Evolutionary conservation across 2,329 filamentous ascomycete species (phyloP).

Genomic region (Cylindrodendrum hubeiense): DNA sequence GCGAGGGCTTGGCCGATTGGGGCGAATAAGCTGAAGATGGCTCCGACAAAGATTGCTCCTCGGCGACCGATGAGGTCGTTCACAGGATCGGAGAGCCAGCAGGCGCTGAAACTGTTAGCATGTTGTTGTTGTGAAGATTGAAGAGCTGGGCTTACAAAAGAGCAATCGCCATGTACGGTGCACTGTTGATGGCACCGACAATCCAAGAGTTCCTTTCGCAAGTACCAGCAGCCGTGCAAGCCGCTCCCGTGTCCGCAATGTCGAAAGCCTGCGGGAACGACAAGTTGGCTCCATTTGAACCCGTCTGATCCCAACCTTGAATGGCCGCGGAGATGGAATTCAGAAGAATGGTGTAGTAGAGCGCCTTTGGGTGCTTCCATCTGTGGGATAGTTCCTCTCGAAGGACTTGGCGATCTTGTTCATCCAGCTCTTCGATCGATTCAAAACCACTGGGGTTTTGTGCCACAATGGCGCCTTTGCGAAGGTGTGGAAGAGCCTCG

Average conservation of each 20-base stretch:
- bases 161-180: conserved; percentile 59
- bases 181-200: conserved; percentile 46
- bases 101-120: conserved; percentile 1
- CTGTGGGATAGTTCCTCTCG: neutral
- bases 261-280: conserved; percentile 63
- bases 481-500: neutral
- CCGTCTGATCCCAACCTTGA: conserved; percentile 74
- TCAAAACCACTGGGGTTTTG: neutral
- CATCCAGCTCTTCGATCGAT: neutral
- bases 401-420: neutral
- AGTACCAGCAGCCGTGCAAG: conserved; percentile 4
- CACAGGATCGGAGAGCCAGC: conserved; percentile 60
- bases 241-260: conserved; percentile 42
- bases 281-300: conserved; percentile 70
- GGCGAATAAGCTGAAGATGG: conserved; percentile 53
- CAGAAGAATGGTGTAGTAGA: conserved; percentile 57
- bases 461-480: neutral
- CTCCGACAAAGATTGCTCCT: conserved; percentile 61
- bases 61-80: conserved; percentile 75
- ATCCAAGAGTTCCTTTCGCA: conserved; percentile 56
- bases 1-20: conserved; percentile 53
- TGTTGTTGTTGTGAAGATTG: neutral
- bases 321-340: conserved; percentile 69
- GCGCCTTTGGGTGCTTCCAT: conserved; percentile 6
- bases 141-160: conserved; percentile 60